Conservation (phyloP, 805 yeast genomes). For the Ogataea naganishii region DNA sequence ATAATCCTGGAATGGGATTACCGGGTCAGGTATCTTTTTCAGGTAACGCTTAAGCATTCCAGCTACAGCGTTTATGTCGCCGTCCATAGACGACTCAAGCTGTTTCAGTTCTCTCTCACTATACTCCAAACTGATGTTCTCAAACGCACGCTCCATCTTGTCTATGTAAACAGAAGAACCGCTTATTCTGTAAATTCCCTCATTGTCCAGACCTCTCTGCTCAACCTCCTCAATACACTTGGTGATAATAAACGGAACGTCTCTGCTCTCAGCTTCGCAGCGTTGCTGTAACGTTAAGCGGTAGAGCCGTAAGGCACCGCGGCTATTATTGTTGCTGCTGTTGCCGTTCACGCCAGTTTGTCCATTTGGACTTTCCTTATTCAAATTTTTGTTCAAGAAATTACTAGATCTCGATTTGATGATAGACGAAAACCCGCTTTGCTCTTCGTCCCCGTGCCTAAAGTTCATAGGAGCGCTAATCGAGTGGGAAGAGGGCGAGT, state of each 20-base stretch:
- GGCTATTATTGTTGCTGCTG: slow-evolving; percentile 4
- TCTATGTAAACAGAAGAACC: slow-evolving; percentile 70
- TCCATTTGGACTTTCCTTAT: slow-evolving; percentile 13
- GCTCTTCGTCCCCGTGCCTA: slow-evolving; percentile 17
- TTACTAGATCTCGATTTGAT: slow-evolving; percentile 41
- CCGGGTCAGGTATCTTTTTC: slow-evolving; percentile 76
- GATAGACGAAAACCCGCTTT: slow-evolving; percentile 10
- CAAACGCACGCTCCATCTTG: slow-evolving; percentile 26
- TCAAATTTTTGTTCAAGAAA: slow-evolving; percentile 24
- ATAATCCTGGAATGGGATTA: slow-evolving; percentile 64
- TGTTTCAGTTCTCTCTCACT: slow-evolving; percentile 3
- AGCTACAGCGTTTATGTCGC: slow-evolving; percentile 80
- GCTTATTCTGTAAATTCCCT: slow-evolving; percentile 86
- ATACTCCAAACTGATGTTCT: slow-evolving; percentile 3
- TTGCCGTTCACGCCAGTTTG: slow-evolving; percentile 9
- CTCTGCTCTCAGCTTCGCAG: slow-evolving; percentile 48
- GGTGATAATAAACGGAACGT: slow-evolving; percentile 63
- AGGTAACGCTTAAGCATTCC: slow-evolving; percentile 82
- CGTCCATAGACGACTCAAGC: slow-evolving; percentile 10
- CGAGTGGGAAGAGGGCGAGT: slow-evolving; percentile 12
- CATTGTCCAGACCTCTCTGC: slow-evolving; percentile 60
- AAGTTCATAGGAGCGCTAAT: slow-evolving; percentile 24
- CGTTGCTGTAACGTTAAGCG: slow-evolving; percentile 55
- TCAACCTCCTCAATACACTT: slow-evolving; percentile 75
- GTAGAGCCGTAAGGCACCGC: slow-evolving; percentile 32